Evolutionary conservation across 345 rosid genomes (phyloP), one percentile per base, ranked within the genome.

Genomic region (Lagerstroemia speciosa): DNA sequence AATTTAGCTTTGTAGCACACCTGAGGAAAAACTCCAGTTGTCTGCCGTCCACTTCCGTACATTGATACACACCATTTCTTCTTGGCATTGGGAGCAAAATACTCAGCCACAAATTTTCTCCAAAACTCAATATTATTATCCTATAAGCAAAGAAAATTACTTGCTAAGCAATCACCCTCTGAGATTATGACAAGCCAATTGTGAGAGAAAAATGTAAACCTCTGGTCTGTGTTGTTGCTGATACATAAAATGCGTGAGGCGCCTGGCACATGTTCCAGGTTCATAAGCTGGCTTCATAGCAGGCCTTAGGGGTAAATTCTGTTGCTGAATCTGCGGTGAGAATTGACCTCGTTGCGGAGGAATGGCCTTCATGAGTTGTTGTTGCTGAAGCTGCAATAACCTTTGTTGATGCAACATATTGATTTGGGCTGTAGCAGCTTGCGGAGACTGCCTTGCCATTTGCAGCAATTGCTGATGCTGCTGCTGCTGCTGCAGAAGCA

Each of bases 1-100:
- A 48, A 65, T 77, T 27, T 67, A 31, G 48, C 33, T 12, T 7
- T 37, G 57, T 36, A 41, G 67, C 76, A 24, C 1, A 94, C 99
- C 95, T 94, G 99, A 72, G 99, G 95, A 67, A 88, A 88, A 80
- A 89, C 98, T 38, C 98, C 98, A 76, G 88, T 84, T 71, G 99
- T 81, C 82, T 89, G 99, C 65, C 96, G 84, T 72, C 96, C 97
- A 87, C 85, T 89, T 82, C 99, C 98, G 68, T 94, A 94, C 96
- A 94, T 83, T n/a, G 97, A 94, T 75, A 94, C 99, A 68, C 99
- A 94, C 99, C 97, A 91, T 79, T 88, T 91, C 82, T 94, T 94
- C 77, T 86, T 94, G 41, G 98, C 98, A 75, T 87, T 80, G 30
- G 96, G 96, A 77, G 98, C 97, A 83, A 84, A 94, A 80, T 79